Base-by-base conservation (phyloP, 495 filamentous ascomycete species). In the Rhizodiscina lignyota region DNA sequence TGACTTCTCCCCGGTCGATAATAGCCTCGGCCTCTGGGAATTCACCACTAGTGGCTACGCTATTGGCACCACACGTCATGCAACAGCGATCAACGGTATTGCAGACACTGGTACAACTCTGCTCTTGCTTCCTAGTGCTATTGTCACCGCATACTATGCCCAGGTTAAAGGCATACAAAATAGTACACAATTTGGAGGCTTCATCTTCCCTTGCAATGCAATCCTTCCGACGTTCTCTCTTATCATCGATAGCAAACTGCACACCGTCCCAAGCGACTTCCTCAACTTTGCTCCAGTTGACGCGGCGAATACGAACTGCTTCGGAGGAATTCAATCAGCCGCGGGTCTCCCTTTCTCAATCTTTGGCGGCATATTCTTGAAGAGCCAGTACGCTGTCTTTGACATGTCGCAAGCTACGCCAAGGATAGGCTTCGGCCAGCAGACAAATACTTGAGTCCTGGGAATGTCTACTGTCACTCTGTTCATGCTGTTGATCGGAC, bases 321-420 rank as follows among this genome's bases (percentile, higher is more conserved):
- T 51, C 15, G 47, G 55, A 12, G 54, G 58, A 17, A 53, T 60
- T 22, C 58, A 60, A 44, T 37, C 53, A 35, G 70, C 75, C 55
- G 54, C 58, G 11, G 72, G 71, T 32, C 61, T 81, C 19, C 68
- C 63, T 17, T 70, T 81, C 49, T 64, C 65, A 38, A 83, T 89
- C 53, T 74, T 76, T 35, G 80, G 81, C 27, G 81, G 85, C 40
- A 66, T 84, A 30, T 81, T 80, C 47, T 65, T 89, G 41, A 85
- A 86, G 64, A 67, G 69, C 41, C 73, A 81, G 44, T 84, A 77
- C 48, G 79, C 77, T 15, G 72, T 89, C 3, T 85, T 85, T 44
- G 70, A 85, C 37, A n/a, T n/a, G n/a, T 59, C 63, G 10, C n/a
- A n/a, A n/a, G 18, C 10, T 8, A 8, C 17, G 10, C 30, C 30